Conservation (phyloP, 441 rosid species). For the Pelargonium cotyledonis region DNA sequence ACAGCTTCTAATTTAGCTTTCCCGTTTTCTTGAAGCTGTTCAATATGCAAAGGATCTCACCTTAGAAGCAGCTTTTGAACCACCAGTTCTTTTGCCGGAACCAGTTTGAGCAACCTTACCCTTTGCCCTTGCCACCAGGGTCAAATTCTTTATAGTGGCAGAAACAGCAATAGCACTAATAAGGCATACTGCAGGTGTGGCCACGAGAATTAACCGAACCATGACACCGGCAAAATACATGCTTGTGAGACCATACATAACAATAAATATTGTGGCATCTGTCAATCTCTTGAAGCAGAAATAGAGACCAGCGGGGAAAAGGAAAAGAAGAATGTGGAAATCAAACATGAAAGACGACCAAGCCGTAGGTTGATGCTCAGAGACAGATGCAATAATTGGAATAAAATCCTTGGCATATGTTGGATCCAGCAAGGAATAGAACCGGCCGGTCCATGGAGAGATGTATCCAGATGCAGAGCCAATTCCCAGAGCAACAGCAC, state of each 20-base stretch:
- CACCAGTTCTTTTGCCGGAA: constrained; percentile 57
- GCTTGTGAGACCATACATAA: constrained; percentile 98
- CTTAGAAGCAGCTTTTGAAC: constrained; percentile 77
- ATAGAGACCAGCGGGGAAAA: constrained; percentile 99
- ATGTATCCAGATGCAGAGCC: constrained; percentile 95
- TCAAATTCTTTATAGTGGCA: constrained; percentile 80
- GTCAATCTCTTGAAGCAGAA: constrained; percentile 96
- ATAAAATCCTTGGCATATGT: constrained; percentile 96
- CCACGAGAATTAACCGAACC: constrained; percentile 97
- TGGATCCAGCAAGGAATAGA: constrained; percentile 92
- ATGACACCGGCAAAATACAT: constrained; percentile 99
- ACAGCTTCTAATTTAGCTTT: background rate
- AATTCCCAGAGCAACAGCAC: constrained; percentile 72
- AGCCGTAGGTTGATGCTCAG: constrained; percentile 99
- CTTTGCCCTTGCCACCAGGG: constrained; percentile 60
- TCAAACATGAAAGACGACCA: constrained; percentile 99
- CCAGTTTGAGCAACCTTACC: constrained; percentile 57
- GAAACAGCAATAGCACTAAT: constrained; percentile 97
- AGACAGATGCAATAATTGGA: constrained; percentile 96
- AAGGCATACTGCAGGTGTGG: constrained; percentile 92
- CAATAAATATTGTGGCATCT: constrained; percentile 94
- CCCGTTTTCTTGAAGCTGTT: too few relatives aligned
- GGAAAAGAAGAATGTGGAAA: constrained; percentile 90
- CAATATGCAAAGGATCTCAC: constrained; percentile 32
- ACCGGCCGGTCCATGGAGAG: constrained; percentile 98